A percentile compares a stretch with the other conserved stretches of the same genome.
Conservation (phyloP, 179 eudicot genomes). For the Carnegiea gigantea region DNA sequence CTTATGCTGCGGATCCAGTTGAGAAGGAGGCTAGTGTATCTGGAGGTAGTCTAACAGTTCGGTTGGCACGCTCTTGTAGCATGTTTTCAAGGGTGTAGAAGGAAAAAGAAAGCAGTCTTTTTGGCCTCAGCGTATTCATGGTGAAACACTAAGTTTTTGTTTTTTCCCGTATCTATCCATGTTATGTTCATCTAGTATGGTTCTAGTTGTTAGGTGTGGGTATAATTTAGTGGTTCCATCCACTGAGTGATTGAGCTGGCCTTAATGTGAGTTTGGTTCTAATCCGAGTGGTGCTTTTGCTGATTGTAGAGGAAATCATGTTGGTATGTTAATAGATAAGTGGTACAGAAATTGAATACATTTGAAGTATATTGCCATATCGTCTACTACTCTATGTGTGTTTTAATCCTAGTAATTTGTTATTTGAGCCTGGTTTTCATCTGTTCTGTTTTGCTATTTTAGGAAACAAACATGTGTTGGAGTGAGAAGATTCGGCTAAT, state of each 20-base stretch:
- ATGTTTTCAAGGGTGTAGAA: conserved; percentile 68
- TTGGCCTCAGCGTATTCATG: conserved; percentile 36
- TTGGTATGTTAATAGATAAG: conserved; percentile 72
- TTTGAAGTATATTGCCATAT: conserved; percentile 23
- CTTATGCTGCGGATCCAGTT: conserved; percentile 47
- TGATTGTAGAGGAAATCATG: conserved; percentile 54
- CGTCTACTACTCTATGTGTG: conserved; percentile 19
- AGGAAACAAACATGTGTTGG: not conserved
- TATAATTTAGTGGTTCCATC: conserved; percentile 44
- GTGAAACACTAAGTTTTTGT: conserved; percentile 33
- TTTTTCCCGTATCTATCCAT: conserved; percentile 34
- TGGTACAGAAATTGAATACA: conserved; percentile 64
- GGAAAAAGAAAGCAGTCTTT: conserved; percentile 15
- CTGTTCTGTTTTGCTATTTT: not conserved
- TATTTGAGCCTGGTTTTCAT: not conserved
- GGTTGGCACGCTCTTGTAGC: conserved; percentile 79
- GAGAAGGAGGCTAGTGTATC: conserved; percentile 50
- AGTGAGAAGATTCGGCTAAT: not conserved
- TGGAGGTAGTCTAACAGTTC: conserved; percentile 54
- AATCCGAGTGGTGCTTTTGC: conserved; percentile 47
- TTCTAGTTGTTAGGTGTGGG: conserved; percentile 46
- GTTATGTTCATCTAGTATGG: conserved; percentile 41
- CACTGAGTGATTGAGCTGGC: conserved; percentile 40
- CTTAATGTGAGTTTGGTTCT: conserved; percentile 46
- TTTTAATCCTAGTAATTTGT: not conserved